Evolutionary conservation across 2,329 filamentous ascomycete genomes (phyloP), one percentile per base, ranked within the genome.

Genomic region (Hymenoscyphus linearis): DNA sequence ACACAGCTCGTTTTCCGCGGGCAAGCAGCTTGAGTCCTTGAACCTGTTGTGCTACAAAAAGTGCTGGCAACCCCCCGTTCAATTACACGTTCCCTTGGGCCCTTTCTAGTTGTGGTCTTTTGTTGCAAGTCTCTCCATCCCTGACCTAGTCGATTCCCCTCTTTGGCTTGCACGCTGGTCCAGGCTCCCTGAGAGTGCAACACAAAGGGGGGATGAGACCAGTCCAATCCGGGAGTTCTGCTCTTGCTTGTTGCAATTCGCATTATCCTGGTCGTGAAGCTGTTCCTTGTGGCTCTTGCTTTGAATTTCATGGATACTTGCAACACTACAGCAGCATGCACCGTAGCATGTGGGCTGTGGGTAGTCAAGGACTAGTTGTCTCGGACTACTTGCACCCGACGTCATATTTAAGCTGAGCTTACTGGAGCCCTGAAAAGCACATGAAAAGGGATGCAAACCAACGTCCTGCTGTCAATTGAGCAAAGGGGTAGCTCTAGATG

Each of bases 81-180:
- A n/a, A 44, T n/a, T 9, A 22, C 16, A 44, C 44, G 9, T 25
- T 7, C n/a, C 40, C 18, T 25, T 47, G 9, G 10, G 4, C n/a
- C 40, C 18, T 25, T 47, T 18, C 9, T 47, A 10, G 9, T 47
- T 47, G 40, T 22, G 18, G 18, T 50, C 44, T 25, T 50, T 50
- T 50, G 44, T 50, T 50, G 44, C 44, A 50, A 50, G 18, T 50
- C 44, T 50, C 44, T 50, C 44, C 44, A 50, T 50, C 44, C 44
- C 44, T 50, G 44, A 50, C 44, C 44, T 13, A 12, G 44, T 25
- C 44, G 22, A 47, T 7, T 40, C n/a, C 40, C n/a, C n/a, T 47
- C 18, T 47, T 22, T 9, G 18, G 40, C n/a, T 47, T 47, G 40
- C 31, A 31, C 31, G 31, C 31, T 4, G 31, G 31, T 47, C 40